Base-by-base conservation (phyloP, 2,329 filamentous ascomycete species). In the Arthrobotrys musiformis region DNA sequence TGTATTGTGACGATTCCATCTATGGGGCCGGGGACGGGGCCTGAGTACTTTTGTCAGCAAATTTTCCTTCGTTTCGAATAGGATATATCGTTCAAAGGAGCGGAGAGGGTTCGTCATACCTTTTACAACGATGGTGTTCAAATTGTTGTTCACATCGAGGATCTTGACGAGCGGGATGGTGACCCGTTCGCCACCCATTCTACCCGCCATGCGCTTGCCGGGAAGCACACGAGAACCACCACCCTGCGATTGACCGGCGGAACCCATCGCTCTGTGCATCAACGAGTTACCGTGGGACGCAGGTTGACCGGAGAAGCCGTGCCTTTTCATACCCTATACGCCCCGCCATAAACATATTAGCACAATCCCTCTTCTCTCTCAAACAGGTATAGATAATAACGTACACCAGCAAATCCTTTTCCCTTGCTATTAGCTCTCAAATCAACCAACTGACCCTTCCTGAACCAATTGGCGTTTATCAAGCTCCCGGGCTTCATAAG, bases 191-290 rank as follows among this genome's bases (percentile, higher is more conserved):
- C 91, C 92, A 79, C 95, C 95, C 95, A 99, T 98, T 75, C 93
- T 90, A 68, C 95, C 95, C 2, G 95, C 90, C 95, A 99, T 99
- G 86, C 93, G 95, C 89, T 99, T 99, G 77, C 95, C 95, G 0
- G 95, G 95, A 82, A 93, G 86, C 24, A 99, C 94, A 85, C 95
- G 90, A 79, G 93, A 96, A 85, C 95, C 95, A 83, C 92, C 90
- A 79, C 95, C 95, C 85, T 99, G 95, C 81, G 91, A 92, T 76
- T 92, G 93, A 83, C 95, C 95, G 6, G 91, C 88, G 35, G 93
- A 94, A 87, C 95, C 95, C 85, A 97, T 92, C 28, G 92, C 92
- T 82, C 95, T 89, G 87, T 99, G 95, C 82, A 93, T 93, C 85
- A 93, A 90, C 82, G 94, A 97, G 85, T 96, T 94, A 88, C 95